A percentile compares a stretch with the other conserved stretches of the same genome.
Evolutionary conservation across 371 early-diverging fungal species (phyloP).

Genomic region (Smittium culicis): DNA sequence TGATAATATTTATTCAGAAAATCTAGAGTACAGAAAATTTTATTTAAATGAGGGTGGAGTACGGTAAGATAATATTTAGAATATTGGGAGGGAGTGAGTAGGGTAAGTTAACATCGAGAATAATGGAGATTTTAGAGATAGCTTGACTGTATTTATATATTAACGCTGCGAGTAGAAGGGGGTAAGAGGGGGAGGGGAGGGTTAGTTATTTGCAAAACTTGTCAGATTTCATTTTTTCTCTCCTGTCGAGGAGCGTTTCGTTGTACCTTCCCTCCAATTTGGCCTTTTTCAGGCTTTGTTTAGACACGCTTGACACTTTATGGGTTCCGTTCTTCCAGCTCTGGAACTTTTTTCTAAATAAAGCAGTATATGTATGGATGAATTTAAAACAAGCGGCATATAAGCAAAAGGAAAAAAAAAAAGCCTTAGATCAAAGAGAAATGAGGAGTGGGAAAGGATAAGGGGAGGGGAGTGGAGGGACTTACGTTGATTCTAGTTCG

Average conservation of each 20-base stretch:
- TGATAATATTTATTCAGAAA: no score
- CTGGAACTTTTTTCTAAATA: slow-evolving; percentile 9
- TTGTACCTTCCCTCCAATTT: slow-evolving; percentile 13
- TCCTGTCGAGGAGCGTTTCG: slow-evolving; percentile 9
- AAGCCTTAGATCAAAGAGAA: background rate
- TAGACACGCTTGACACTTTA: background rate
- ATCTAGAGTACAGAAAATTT: no score
- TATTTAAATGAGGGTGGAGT: no score
- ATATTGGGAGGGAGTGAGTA: no score
- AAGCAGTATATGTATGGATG: no score
- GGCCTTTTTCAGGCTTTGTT: slow-evolving; percentile 9
- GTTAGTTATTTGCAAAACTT: slow-evolving; percentile 13
- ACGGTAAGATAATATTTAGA: no score
- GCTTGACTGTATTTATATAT: no score
- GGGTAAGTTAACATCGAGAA: no score
- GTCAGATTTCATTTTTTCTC: slow-evolving; percentile 12
- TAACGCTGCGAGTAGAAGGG: no score
- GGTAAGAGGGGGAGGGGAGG: no score
- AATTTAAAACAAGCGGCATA: background rate
- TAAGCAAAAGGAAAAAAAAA: background rate
- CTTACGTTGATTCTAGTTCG: slow-evolving; percentile 6
- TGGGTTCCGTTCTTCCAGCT: slow-evolving; percentile 6
- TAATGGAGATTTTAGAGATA: no score
- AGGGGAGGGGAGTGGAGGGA: no score
- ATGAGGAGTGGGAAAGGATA: background rate